phyloP scores from a whole-genome alignment of 139 green algal genomes.

The Axilococcus clingmanii region DNA sequence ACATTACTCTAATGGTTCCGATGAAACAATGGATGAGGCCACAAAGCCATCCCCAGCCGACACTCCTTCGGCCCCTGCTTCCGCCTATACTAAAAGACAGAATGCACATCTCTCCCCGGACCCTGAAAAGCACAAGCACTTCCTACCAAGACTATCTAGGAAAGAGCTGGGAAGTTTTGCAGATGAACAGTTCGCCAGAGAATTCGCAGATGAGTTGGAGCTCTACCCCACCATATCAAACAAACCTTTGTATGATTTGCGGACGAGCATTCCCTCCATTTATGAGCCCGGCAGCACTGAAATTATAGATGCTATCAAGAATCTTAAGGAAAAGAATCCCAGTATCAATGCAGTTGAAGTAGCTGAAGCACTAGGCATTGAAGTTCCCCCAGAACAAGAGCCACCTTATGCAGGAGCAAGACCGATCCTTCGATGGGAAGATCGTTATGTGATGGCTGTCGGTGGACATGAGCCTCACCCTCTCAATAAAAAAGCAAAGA shows the following conservation, averaged over 20 bases:
- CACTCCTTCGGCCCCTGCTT: not conserved
- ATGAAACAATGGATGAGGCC: not conserved
- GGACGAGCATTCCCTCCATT: slow-evolving; percentile 14
- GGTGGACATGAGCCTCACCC: slow-evolving; percentile 28
- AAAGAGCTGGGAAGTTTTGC: slow-evolving; percentile 28
- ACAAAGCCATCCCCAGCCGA: not conserved
- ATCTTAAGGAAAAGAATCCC: not conserved
- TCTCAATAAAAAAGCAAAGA: slow-evolving; percentile 31
- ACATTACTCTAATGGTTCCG: not conserved
- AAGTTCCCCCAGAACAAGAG: not conserved
- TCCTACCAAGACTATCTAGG: slow-evolving; percentile 14
- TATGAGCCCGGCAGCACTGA: slow-evolving; percentile 1
- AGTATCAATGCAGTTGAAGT: slow-evolving; percentile 1
- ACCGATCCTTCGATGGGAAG: slow-evolving; percentile 33
- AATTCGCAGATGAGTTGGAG: slow-evolving; percentile 32
- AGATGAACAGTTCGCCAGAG: slow-evolving; percentile 3
- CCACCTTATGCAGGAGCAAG: slow-evolving; percentile 3
- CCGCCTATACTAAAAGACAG: slow-evolving; percentile 13
- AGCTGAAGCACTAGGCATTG: not conserved
- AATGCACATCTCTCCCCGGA: slow-evolving; percentile 6
- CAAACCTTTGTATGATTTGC: slow-evolving; percentile 36
- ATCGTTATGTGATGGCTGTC: slow-evolving; percentile 13
- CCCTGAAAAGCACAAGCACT: slow-evolving; percentile 16
- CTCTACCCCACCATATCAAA: slow-evolving; percentile 21
- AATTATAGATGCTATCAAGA: not conserved